Conservation (phyloP, 768 basidiomycete species). For the Auricularia cornea region DNA sequence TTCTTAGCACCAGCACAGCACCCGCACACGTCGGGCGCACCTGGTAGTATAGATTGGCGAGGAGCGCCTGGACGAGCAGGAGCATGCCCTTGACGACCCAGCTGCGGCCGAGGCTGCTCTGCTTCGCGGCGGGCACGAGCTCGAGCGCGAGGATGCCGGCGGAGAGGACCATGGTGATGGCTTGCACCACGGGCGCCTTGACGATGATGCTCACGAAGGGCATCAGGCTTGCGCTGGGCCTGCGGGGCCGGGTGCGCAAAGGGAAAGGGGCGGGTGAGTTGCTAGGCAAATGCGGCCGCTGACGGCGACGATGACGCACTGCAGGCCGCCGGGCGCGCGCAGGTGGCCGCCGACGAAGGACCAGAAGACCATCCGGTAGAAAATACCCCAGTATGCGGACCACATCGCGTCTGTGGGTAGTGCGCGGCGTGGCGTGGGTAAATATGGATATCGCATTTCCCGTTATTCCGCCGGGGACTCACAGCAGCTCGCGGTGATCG, state of each 20-base stretch:
- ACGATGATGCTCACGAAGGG: slow-evolving; percentile 64
- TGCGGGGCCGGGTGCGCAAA: slow-evolving; percentile 16
- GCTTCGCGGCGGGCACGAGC: slow-evolving; percentile 48
- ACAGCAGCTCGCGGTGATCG: slow-evolving; percentile 68
- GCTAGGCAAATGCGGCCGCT: not conserved
- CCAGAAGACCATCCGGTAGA: slow-evolving; percentile 95
- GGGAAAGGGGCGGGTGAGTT: not conserved
- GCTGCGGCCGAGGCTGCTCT: slow-evolving; percentile 54
- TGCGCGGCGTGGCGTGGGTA: not conserved
- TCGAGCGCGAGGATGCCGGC: slow-evolving; percentile 58
- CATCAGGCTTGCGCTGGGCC: slow-evolving; percentile 53
- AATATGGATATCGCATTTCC: slow-evolving; percentile 1
- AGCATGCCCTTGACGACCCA: slow-evolving; percentile 52
- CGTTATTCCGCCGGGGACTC: slow-evolving; percentile 33
- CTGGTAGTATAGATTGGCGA: slow-evolving; percentile 72
- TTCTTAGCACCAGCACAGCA: too few relatives aligned
- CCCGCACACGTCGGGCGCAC: slow-evolving; percentile 35
- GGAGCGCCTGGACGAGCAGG: slow-evolving; percentile 53
- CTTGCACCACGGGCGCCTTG: slow-evolving; percentile 66
- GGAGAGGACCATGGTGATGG: slow-evolving; percentile 53
- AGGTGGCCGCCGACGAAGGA: slow-evolving; percentile 78
- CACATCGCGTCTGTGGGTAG: slow-evolving; percentile 66
- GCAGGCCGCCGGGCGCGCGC: slow-evolving; percentile 69
- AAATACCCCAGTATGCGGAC: slow-evolving; percentile 71
- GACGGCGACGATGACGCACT: slow-evolving; percentile 39